phyloP scores from a whole-genome alignment of 352 stramenopile genomes.

The Pythium pyrilobum region DNA sequence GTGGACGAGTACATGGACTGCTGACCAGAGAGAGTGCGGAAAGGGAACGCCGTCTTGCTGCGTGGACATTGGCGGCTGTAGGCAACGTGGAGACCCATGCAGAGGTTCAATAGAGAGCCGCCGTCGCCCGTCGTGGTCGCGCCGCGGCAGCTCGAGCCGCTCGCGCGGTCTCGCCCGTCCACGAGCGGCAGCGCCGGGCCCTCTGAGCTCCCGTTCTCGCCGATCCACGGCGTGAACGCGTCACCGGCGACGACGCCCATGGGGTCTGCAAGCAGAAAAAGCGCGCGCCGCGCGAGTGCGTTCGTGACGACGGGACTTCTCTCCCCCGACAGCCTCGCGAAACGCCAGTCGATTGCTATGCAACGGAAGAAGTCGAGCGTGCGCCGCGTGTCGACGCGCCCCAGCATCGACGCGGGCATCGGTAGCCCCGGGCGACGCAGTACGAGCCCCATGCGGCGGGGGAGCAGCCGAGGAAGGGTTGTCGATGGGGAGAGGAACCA shows the following conservation, averaged over 20 bases:
- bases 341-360: slow-evolving; percentile 11
- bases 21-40: too few relatives aligned
- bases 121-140: background rate
- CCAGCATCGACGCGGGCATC: background rate
- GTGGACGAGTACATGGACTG: background rate
- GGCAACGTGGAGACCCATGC: background rate
- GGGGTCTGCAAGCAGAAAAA: too few relatives aligned
- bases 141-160: slow-evolving; percentile 23
- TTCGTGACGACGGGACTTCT: background rate
- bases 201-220: background rate
- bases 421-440: background rate
- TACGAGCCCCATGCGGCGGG: background rate
- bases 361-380: slow-evolving; percentile 4
- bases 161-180: slow-evolving; percentile 1
- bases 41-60: too few relatives aligned
- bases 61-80: background rate
- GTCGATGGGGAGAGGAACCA: background rate
- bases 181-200: background rate
- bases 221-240: slow-evolving; percentile 1
- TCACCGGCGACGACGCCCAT: background rate
- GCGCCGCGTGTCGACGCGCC: background rate
- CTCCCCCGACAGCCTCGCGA: background rate
- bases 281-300: background rate
- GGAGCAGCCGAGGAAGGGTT: background rate
- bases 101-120: background rate